These are phyloP conservation scores for Syzygium syzygioides DNA, from an alignment of 441 rosid species.

Conservation along the genomic window DNA sequence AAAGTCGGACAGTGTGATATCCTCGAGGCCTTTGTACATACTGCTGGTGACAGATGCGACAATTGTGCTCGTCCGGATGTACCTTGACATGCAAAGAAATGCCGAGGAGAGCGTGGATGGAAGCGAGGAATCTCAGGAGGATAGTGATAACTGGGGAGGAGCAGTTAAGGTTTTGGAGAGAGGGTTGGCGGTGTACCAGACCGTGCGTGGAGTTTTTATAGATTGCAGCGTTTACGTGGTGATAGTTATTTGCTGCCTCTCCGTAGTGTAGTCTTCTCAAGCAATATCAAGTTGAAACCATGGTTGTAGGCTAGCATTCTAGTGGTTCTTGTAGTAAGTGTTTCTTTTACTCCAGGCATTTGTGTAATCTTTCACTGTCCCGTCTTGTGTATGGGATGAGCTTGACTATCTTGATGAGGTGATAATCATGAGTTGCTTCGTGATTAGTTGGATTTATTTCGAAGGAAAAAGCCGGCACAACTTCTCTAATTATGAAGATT, in stretches of 20 bases:
- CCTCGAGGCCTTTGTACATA: conserved; percentile 57
- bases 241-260: conserved; percentile 46
- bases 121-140: conserved; percentile 12
- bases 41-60: conserved; percentile 52
- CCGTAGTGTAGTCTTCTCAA: conserved; percentile 18
- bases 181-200: conserved; percentile 61
- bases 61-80: conserved; percentile 38
- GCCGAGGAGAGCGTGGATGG: conserved; percentile 28
- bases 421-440: not conserved
- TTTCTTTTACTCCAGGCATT: not conserved
- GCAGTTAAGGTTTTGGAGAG: conserved; percentile 69
- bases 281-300: not conserved
- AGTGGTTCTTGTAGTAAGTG: not conserved
- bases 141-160: conserved; percentile 38
- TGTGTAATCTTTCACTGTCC: not conserved
- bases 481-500: not conserved
- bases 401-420: not conserved
- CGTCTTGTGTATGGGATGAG: not conserved
- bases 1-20: conserved; percentile 31
- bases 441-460: not conserved
- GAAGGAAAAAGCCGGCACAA: not conserved
- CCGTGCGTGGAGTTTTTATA: conserved; percentile 50
- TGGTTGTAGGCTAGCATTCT: not conserved
- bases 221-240: conserved; percentile 76
- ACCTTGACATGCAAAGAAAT: conserved; percentile 19